These are phyloP conservation scores for Trichosanthes cucumerina DNA, from an alignment of 306 rosid species.

Conservation along the genomic window DNA sequence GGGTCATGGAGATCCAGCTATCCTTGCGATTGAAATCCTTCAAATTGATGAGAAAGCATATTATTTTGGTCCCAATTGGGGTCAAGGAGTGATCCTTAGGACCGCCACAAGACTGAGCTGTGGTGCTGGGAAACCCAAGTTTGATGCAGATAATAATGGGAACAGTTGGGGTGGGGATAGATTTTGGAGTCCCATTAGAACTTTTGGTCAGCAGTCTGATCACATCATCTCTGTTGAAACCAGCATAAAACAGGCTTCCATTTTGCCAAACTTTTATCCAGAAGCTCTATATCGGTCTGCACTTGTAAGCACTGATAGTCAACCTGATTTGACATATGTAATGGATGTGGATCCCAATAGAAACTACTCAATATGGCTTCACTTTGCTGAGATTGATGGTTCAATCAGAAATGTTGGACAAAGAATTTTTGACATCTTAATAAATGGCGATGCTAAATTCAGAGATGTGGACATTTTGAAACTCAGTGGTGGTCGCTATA, in stretches of 20 bases:
- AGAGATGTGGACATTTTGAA: conserved; percentile 57
- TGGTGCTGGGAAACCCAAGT: conserved; percentile 66
- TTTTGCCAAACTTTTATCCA: conserved; percentile 80
- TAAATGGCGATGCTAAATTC: conserved; percentile 49
- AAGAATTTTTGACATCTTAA: conserved; percentile 65
- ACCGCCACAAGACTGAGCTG: conserved; percentile 73
- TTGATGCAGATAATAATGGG: conserved; percentile 55
- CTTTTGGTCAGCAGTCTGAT: conserved; percentile 56
- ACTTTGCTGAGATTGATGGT: conserved; percentile 78
- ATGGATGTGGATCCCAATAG: conserved; percentile 81
- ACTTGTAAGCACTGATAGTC: conserved; percentile 45
- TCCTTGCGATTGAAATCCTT: conserved; percentile 89
- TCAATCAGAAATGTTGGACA: conserved; percentile 45
- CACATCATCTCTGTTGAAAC: conserved; percentile 48
- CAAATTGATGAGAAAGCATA: conserved; percentile 67
- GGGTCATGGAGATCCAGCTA: conserved; percentile 98
- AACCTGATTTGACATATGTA: conserved; percentile 55
- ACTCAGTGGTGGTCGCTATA: conserved; percentile 54
- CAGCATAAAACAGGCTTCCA: conserved; percentile 53
- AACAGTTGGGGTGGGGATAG: conserved; percentile 82
- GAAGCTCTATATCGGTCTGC: conserved; percentile 71
- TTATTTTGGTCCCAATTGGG: conserved; percentile 40
- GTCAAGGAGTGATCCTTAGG: conserved; percentile 50
- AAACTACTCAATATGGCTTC: conserved; percentile 91
- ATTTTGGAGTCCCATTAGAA: conserved; percentile 47